A percentile compares a stretch with the other conserved stretches of the same genome.
phyloP scores from a whole-genome alignment of 768 basidiomycete genomes.

The Psilocybe azurescens region DNA sequence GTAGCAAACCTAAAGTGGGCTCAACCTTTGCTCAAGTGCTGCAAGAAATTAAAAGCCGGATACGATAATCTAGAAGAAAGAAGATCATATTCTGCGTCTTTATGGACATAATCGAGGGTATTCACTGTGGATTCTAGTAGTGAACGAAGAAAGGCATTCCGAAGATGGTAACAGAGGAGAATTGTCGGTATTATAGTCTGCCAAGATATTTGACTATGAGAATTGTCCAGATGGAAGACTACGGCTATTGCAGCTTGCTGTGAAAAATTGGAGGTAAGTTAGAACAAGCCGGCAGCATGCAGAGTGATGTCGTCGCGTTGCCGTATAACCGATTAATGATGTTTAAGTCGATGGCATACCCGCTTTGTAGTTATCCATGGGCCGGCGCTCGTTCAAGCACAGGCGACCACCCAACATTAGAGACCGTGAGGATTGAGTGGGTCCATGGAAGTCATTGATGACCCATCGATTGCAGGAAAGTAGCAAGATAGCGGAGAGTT shows the following conservation, averaged over 20 bases:
- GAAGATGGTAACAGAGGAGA: no score
- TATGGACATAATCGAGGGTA: neutral
- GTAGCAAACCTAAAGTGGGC: no score
- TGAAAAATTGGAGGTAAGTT: neutral
- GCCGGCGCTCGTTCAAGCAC: no score
- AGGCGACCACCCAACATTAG: neutral
- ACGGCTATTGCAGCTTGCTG: neutral
- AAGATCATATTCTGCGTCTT: no score
- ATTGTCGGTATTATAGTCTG: neutral
- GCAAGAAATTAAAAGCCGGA: no score
- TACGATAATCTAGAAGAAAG: no score
- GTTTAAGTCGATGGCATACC: no score
- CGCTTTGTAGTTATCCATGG: no score
- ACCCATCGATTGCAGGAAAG: neutral
- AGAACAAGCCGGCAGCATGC: neutral
- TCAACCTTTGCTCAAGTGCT: no score
- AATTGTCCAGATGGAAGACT: neutral
- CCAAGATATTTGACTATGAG: neutral
- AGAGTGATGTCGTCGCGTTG: neutral
- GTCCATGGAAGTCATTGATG: neutral
- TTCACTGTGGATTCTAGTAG: neutral
- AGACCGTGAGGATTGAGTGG: neutral
- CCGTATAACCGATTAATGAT: neutral
- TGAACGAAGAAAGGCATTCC: neutral
- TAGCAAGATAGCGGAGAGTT: neutral